A percentile compares a stretch with the other conserved stretches of the same genome.
Evolutionary conservation across 495 filamentous ascomycete species (phyloP).

Genomic region (Hypoxylon trugodes): DNA sequence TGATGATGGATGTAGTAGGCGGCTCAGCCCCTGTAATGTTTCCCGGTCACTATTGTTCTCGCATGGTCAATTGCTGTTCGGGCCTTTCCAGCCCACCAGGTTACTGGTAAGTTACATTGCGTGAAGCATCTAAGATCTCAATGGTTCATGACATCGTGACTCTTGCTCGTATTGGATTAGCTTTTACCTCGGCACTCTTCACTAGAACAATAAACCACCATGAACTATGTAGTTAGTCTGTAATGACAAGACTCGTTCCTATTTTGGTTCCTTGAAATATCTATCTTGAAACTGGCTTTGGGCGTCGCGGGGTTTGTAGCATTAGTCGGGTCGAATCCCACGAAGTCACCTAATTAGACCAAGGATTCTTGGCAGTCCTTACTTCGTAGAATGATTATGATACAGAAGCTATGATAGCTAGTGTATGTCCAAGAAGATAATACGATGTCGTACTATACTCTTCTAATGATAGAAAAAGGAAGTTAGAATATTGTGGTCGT

Average conservation of each 20-base stretch:
- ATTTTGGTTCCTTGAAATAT: background rate
- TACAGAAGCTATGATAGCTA: background rate
- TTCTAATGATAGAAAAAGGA: constrained; percentile 2
- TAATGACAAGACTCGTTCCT: background rate
- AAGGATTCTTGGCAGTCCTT: constrained; percentile 8
- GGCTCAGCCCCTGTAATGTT: no score
- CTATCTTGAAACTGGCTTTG: constrained; percentile 1
- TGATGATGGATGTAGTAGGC: no score
- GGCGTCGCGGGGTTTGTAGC: background rate
- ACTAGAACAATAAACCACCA: background rate
- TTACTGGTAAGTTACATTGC: constrained; percentile 3
- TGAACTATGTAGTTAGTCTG: background rate
- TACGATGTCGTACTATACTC: background rate
- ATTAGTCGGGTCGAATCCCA: constrained; percentile 8
- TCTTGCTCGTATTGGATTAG: background rate
- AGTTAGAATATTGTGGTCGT: background rate
- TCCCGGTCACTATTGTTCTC: constrained; percentile 7
- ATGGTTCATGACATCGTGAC: background rate
- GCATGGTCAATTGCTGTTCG: constrained; percentile 1
- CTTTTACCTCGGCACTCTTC: background rate
- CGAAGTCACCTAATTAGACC: background rate
- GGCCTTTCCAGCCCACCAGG: constrained; percentile 13
- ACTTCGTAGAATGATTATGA: constrained; percentile 15
- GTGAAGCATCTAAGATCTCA: background rate
- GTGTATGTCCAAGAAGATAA: background rate